phyloP scores from a whole-genome alignment of 768 basidiomycete species.

The Cystobasidiopsis lactophilus region DNA sequence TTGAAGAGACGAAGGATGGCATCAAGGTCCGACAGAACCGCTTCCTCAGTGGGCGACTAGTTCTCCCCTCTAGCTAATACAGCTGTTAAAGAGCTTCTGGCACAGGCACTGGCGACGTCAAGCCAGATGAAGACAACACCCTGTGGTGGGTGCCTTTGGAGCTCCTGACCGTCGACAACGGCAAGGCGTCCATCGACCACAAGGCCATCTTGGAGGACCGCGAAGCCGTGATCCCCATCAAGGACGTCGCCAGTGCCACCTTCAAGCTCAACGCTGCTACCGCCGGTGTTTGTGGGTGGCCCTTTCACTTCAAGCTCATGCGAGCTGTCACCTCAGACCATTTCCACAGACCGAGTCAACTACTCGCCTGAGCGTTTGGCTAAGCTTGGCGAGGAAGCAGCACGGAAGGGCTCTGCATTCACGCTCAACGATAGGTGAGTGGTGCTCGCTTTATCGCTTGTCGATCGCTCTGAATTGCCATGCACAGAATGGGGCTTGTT shows the following conservation, averaged over 20 bases:
- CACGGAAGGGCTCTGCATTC: conserved; percentile 42
- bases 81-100: not conserved
- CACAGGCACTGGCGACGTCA: conserved; percentile 35
- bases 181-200: conserved; percentile 40
- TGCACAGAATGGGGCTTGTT: conserved; percentile 45
- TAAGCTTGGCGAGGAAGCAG: conserved; percentile 57
- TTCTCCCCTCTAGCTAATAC: not conserved
- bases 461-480: not conserved
- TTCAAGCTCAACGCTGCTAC: conserved; percentile 86
- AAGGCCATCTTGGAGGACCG: conserved; percentile 43
- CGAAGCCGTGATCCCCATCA: conserved; percentile 42
- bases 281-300: conserved; percentile 52
- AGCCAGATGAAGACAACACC: conserved; percentile 64
- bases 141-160: conserved; percentile 74
- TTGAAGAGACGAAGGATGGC: conserved; percentile 49
- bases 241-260: conserved; percentile 39
- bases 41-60: conserved; percentile 43
- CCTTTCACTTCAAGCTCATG: not conserved
- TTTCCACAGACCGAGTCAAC: conserved; percentile 36
- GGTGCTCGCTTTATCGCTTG: no score
- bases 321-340: not conserved
- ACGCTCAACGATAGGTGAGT: conserved; percentile 47
- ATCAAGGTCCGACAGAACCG: conserved; percentile 71
- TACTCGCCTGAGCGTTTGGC: conserved; percentile 60
- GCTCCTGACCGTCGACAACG: conserved; percentile 41